phyloP scores from a whole-genome alignment of 345 rosid genomes.

The Eutrema japonicum region DNA sequence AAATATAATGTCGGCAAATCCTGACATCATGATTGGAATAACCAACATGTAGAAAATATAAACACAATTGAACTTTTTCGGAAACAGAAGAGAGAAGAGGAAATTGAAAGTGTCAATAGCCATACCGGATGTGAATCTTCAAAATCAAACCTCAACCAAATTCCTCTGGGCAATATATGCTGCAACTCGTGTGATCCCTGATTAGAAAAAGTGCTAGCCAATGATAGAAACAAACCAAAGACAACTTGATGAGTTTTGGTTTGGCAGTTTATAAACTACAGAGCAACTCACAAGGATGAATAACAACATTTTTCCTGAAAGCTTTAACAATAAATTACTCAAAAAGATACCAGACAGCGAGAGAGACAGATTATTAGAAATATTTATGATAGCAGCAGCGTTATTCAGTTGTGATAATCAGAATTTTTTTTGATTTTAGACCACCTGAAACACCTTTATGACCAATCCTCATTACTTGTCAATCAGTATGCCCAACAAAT shows the following conservation, averaged over 20 bases:
- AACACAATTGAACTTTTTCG: constrained; percentile 4
- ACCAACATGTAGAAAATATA: constrained; percentile 15
- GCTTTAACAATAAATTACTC: background rate
- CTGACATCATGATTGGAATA: constrained; percentile 47
- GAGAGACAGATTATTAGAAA: background rate
- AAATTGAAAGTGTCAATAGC: background rate
- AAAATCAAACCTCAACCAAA: constrained; percentile 80
- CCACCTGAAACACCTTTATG: background rate
- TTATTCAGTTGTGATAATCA: background rate
- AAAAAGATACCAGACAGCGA: background rate
- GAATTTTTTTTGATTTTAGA: background rate
- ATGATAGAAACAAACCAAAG: constrained; percentile 23
- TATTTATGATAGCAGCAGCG: background rate
- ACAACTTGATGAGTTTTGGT: constrained; percentile 21
- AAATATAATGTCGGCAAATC: constrained; percentile 83
- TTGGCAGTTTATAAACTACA: constrained; percentile 1
- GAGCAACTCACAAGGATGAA: constrained; percentile 21
- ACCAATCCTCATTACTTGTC: background rate
- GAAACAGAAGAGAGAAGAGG: background rate
- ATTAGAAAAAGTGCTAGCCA: constrained; percentile 55
- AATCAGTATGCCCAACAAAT: constrained; percentile 6
- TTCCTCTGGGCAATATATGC: constrained; percentile 66
- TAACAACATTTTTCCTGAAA: constrained; percentile 8
- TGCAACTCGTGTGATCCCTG: constrained; percentile 56
- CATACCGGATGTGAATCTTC: constrained; percentile 86